Evolutionary conservation across 2,329 filamentous ascomycete genomes (phyloP), one percentile per base, ranked within the genome.

Genomic region (Periconia sp.): DNA sequence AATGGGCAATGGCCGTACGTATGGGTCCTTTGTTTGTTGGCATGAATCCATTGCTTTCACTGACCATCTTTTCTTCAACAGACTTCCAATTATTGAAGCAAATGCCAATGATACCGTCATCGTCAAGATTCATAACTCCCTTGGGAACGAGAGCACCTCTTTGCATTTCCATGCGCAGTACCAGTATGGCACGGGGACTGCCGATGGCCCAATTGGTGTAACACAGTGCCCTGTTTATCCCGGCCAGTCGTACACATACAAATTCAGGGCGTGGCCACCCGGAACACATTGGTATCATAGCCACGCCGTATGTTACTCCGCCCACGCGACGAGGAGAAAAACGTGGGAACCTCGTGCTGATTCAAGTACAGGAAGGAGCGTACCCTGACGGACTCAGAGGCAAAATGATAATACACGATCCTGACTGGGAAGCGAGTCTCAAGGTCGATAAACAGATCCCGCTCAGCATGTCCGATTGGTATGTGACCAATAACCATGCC

Each of bases 111-210:
- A 93, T 62, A 84, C 81, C 1, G 70, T 93, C 7, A 70, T 89
- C 6, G 83, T 91, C 30, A 83, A 88, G 35, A 78, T 90, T 49
- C 74, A 83, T 58, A 92, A 92, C 60, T 77, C 81, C 27, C 84
- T 87, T 1, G 74, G 77, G 13, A 88, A 90, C 58, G 70, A 81
- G 58, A 81, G 80, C 11, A 88, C 86, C 15, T 82, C 81, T 18
- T 77, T 92, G 2, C 89, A 92, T 68, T 92, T 89, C 71, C 89
- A 92, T 60, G 89, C 89, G 19, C 80, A 92, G 58, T 90, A 83
- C 64, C 88, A 91, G 64, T 89, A 89, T 59, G 87, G 87, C 14
- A 89, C 87, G 0, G 88, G 84, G 56, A 79, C 79, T 53, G 89
- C 90, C 84, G 89, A 92, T 63, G 89, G 89, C 0, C 81, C 87